phyloP scores from a whole-genome alignment of 2,329 filamentous ascomycete genomes.

The Botrytis squamosa region DNA sequence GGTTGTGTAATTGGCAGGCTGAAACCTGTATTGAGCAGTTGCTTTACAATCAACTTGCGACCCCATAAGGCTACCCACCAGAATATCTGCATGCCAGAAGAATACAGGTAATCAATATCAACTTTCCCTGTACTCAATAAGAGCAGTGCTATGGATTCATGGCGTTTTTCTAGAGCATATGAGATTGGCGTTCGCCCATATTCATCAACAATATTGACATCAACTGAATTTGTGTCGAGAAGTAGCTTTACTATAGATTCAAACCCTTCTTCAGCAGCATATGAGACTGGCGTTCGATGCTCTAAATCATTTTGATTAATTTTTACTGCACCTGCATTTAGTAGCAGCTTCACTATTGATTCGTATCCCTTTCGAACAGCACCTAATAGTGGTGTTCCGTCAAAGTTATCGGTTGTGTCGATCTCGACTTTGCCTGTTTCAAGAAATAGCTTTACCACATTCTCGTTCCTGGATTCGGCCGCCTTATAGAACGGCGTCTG shows the following conservation, averaged over 20 bases:
- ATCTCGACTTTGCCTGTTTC: neutral
- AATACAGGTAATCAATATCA: too few species aligned
- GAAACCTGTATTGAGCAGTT: neutral
- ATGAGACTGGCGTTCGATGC: neutral
- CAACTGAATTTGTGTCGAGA: neutral
- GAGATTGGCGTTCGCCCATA: neutral
- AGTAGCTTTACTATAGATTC: neutral
- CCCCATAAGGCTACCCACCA: neutral
- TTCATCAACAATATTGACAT: neutral
- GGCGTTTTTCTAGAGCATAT: neutral
- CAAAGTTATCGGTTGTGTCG: neutral
- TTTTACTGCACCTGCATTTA: neutral
- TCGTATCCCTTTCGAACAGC: neutral
- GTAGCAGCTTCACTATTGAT: neutral
- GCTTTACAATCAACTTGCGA: neutral
- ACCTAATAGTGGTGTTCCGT: neutral
- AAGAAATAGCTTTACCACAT: neutral
- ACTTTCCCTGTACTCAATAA: too few species aligned
- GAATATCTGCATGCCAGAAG: neutral
- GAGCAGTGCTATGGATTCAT: too few species aligned
- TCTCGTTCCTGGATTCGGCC: accelerated
- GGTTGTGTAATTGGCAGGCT: too few species aligned
- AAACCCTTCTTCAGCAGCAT: neutral
- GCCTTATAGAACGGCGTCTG: neutral
- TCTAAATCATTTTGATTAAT: neutral